These are phyloP conservation scores for Avena sativa DNA, from an alignment of 176 grass and related monocot genomes.

Conservation along the genomic window DNA sequence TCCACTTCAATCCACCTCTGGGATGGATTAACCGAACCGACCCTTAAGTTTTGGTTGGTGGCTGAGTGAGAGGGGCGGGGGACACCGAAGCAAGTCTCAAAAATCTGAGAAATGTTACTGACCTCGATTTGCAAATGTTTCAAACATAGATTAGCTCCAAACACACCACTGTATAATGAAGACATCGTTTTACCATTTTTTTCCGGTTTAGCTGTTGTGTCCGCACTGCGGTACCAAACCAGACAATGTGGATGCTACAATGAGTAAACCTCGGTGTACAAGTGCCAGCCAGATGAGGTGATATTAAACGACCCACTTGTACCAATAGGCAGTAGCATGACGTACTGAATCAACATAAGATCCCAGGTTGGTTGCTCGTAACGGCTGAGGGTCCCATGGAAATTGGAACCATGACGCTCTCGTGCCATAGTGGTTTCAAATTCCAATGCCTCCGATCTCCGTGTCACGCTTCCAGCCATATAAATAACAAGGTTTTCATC, in stretches of 20 bases:
- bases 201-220: background rate
- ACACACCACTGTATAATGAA: background rate
- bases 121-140: too few relatives aligned
- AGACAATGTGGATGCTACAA: background rate
- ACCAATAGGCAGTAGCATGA: background rate
- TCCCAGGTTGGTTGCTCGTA: background rate
- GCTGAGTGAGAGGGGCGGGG: too few relatives aligned
- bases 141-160: too few relatives aligned
- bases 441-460: background rate
- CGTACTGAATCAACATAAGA: background rate
- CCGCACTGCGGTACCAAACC: background rate
- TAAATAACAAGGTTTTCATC: background rate
- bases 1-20: too few relatives aligned
- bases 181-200: background rate
- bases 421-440: background rate
- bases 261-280: background rate
- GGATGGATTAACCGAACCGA: too few relatives aligned
- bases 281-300: background rate
- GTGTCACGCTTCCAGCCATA: background rate
- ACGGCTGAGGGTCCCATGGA: background rate
- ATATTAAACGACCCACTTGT: background rate
- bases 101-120: too few relatives aligned
- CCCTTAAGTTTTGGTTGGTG: too few relatives aligned
- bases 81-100: too few relatives aligned
- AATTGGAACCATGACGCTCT: background rate